phyloP scores from a whole-genome alignment of 176 grass and related monocot genomes.

The Phoenix dactylifera region DNA sequence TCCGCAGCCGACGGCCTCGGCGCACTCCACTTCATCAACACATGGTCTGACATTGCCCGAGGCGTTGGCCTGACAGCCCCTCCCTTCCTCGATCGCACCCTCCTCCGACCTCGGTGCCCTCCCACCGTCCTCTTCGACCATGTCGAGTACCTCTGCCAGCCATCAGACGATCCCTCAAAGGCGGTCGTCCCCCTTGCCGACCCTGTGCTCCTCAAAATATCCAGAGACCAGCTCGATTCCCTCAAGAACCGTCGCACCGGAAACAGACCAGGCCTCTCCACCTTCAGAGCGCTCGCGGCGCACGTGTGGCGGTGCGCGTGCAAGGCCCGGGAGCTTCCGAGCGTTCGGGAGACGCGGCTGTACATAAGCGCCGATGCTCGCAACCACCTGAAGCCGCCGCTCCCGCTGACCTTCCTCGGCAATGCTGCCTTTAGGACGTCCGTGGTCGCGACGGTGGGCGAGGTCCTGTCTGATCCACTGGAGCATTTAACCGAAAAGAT shows the following conservation, averaged over 20 bases:
- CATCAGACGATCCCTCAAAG: too few species aligned
- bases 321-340: slow-evolving; percentile 23
- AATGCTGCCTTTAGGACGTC: slow-evolving; percentile 67
- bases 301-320: slow-evolving; percentile 63
- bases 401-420: slow-evolving; percentile 34
- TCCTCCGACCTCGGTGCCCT: slow-evolving; percentile 35
- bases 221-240: slow-evolving; percentile 24
- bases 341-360: slow-evolving; percentile 28
- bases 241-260: slow-evolving; percentile 29
- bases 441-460: slow-evolving; percentile 11
- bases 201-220: slow-evolving; percentile 9
- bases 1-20: slow-evolving; percentile 25
- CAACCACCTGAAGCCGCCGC: slow-evolving; percentile 36
- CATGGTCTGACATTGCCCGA: slow-evolving; percentile 32
- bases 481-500: slow-evolving; percentile 6
- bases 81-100: slow-evolving; percentile 35
- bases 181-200: too few species aligned
- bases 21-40: slow-evolving; percentile 38
- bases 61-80: neutral
- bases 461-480: slow-evolving; percentile 32
- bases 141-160: slow-evolving; percentile 24
- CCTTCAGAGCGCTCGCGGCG: slow-evolving; percentile 52
- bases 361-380: slow-evolving; percentile 69
- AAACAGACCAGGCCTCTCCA: slow-evolving; percentile 19
- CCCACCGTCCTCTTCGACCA: slow-evolving; percentile 31